Conservation (phyloP, 106 monocot species). For the Amphibolis antarctica region DNA sequence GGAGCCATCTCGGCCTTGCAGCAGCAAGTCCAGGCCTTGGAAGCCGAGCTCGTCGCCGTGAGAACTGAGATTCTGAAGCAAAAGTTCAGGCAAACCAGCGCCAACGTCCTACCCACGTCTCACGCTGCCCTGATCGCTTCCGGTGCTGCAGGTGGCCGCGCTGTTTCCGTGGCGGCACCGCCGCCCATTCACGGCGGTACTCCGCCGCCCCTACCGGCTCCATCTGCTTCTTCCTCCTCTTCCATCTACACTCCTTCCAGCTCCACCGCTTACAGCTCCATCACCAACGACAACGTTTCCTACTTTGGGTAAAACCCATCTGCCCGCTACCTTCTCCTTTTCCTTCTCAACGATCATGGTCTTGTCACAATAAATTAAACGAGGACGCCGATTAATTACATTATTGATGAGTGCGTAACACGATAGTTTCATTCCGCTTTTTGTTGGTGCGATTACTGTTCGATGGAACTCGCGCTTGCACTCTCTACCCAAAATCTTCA, state of each 20-base stretch:
- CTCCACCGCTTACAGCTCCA: conserved; percentile 86
- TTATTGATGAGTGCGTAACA: too few species aligned
- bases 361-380: too few species aligned
- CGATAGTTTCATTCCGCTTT: too few species aligned
- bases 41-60: conserved; percentile 47
- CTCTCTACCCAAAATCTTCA: too few species aligned
- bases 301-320: conserved; percentile 40
- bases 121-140: conserved; percentile 20
- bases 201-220: conserved; percentile 2
- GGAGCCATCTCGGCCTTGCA: conserved; percentile 65
- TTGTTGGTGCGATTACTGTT: too few species aligned
- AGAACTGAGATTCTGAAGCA: conserved; percentile 56
- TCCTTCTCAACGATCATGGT: too few species aligned
- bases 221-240: conserved; percentile 20
- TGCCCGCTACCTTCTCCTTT: too few species aligned
- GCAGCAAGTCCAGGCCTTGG: conserved; percentile 66
- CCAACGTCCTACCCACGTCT: conserved; percentile 22
- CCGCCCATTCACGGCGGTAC: conserved; percentile 8
- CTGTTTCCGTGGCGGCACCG: conserved; percentile 20
- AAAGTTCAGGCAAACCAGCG: conserved; percentile 30
- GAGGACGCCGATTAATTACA: too few species aligned
- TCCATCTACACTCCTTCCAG: conserved; percentile 58
- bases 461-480: too few species aligned
- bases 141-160: too few species aligned
- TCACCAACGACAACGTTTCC: conserved; percentile 74